Base-by-base conservation (phyloP, 768 basidiomycete genomes). In the Scleroderma citrinum region DNA sequence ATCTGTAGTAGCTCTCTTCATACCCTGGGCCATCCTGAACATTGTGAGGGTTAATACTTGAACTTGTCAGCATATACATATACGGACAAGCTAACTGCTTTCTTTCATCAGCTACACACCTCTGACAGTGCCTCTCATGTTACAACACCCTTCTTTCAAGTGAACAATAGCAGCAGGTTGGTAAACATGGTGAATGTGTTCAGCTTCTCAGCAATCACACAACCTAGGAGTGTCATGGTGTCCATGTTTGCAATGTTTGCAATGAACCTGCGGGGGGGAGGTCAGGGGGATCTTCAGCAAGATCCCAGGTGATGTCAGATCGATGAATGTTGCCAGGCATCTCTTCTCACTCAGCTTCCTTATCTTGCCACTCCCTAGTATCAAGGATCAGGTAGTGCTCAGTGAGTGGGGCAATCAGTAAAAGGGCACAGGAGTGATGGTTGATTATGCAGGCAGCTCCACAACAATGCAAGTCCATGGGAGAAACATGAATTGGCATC, bases 361-460 rank as follows among this genome's bases (percentile, higher is more conserved):
- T 72, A 54, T 83, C 77, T 51, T 83, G 73, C 88, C 88, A 91
- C 53, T 85, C 78, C 44, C 78, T 70, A 2, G 87, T 74, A 7
- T 87, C 87, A 26, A 70, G 47, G 31, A 76, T 62, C 3, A 83
- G 80, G 61, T 91, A 87, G 45, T 85, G 79, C 41, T 74, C 56
- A 13, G 76, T 80, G 4, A 85, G 85, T 11, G 78, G 75, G 34
- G 59, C 40, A n/a, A 66, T 43, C 5, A 40, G 60, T 20, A 76
- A 24, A 74, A 56, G 4, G 77, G 74, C 29, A 70, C 70, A 31
- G 76, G 76, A 59, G 85, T 82, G 53, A 80, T 70, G 58, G 80
- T 75, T 2, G 88, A 90, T n/a, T 79, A 77, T 12, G 81, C 84
- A 5, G 88, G 88, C 3, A 84, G 85, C 14, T 84, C 86, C 23